Percentiles rank a stretch among this genome's conserved stretches.
Evolutionary conservation across 192 early-diverging fungal species (phyloP).

Genomic region (Haplosporangium gracile): DNA sequence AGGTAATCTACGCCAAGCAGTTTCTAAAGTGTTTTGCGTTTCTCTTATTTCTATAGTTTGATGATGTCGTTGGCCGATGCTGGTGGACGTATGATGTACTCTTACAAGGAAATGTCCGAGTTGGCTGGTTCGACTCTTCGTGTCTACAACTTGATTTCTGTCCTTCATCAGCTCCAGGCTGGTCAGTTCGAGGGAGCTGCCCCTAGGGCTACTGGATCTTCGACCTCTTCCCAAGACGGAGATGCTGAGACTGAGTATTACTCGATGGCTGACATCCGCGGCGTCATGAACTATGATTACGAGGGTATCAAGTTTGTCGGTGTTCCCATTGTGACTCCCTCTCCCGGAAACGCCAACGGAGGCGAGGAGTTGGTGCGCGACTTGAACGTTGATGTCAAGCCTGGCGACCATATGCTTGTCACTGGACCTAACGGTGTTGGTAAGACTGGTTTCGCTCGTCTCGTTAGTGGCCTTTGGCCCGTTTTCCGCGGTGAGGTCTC

Average conservation of each 20-base stretch:
- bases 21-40: background rate
- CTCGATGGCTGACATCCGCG: conserved; percentile 67
- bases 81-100: conserved; percentile 96
- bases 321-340: conserved; percentile 92
- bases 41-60: conserved; percentile 70
- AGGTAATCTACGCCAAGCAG: background rate
- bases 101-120: conserved; percentile 93
- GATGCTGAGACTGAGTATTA: conserved; percentile 46
- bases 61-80: conserved; percentile 93
- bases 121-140: conserved; percentile 90
- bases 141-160: conserved; percentile 88
- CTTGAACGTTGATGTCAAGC: conserved; percentile 81
- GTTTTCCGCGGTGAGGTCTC: conserved; percentile 81
- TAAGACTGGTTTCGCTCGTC: conserved; percentile 93
- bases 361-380: conserved; percentile 90
- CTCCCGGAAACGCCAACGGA: conserved; percentile 63
- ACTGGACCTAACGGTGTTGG: conserved; percentile 97
- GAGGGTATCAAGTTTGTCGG: conserved; percentile 87
- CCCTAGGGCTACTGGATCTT: conserved; percentile 3
- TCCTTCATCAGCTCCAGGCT: conserved; percentile 82
- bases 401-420: conserved; percentile 92
- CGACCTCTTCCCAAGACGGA: conserved; percentile 6
- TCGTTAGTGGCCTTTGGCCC: conserved; percentile 96
- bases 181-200: conserved; percentile 65
- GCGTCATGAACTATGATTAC: conserved; percentile 66